phyloP scores from a whole-genome alignment of 768 basidiomycete genomes.

The Agrocybe praecox region DNA sequence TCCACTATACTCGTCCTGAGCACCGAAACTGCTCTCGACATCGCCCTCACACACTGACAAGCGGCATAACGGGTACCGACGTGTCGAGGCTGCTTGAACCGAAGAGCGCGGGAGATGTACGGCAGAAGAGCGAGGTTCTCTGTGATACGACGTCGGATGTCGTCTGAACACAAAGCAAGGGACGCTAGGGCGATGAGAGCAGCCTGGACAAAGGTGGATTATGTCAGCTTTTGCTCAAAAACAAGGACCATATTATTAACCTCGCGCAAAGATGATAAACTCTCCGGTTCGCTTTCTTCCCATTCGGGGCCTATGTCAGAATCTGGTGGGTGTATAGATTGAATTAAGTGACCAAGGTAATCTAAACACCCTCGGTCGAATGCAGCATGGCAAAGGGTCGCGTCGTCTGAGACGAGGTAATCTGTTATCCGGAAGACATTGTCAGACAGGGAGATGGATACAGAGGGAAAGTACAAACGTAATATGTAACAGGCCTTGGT shows the following conservation, averaged over 20 bases:
- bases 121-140: conserved; percentile 54
- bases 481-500: conserved; percentile 78
- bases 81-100: conserved; percentile 45
- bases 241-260: conserved; percentile 31
- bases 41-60: conserved; percentile 81
- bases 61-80: conserved; percentile 84
- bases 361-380: conserved; percentile 69
- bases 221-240: background rate
- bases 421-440: conserved; percentile 33
- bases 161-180: conserved; percentile 71
- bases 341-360: conserved; percentile 53
- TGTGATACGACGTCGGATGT: conserved; percentile 69
- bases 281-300: conserved; percentile 75
- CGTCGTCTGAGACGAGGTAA: conserved; percentile 72
- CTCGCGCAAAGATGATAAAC: conserved; percentile 61
- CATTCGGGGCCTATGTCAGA: conserved; percentile 40
- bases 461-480: conserved; percentile 7
- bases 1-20: conserved; percentile 87
- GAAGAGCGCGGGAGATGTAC: conserved; percentile 21
- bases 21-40: conserved; percentile 79
- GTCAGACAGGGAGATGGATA: conserved; percentile 5
- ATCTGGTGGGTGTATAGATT: conserved; percentile 49
- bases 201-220: conserved; percentile 46
- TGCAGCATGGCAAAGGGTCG: conserved; percentile 64
- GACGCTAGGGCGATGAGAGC: conserved; percentile 74